Evolutionary conservation across 2,329 filamentous ascomycete species (phyloP).

Genomic region (Alternaria atra): DNA sequence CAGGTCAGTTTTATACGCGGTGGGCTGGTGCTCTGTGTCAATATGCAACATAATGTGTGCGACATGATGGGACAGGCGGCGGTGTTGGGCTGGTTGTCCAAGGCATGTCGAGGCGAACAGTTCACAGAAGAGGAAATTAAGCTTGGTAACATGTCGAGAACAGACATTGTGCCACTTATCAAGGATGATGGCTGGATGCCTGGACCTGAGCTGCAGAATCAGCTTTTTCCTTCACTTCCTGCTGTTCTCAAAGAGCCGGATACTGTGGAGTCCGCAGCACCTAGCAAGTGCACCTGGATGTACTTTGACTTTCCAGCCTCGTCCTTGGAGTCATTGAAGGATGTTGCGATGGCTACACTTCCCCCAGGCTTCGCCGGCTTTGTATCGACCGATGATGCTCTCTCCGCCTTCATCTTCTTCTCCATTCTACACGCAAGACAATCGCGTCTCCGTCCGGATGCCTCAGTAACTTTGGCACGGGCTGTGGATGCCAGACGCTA

Average conservation of each 20-base stretch:
- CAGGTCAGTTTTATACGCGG: slow-evolving; percentile 61
- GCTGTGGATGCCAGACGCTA: slow-evolving; percentile 60
- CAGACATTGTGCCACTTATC: slow-evolving; percentile 53
- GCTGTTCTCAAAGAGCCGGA: not conserved
- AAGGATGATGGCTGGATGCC: slow-evolving; percentile 45
- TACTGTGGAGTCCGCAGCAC: not conserved
- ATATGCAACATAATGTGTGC: slow-evolving; percentile 60
- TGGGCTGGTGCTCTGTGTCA: slow-evolving; percentile 61
- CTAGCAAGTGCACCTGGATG: slow-evolving; percentile 52
- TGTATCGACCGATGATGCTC: slow-evolving; percentile 64
- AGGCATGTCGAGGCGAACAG: slow-evolving; percentile 57
- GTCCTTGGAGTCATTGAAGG: slow-evolving; percentile 56
- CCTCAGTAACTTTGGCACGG: slow-evolving; percentile 53
- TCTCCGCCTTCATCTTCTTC: slow-evolving; percentile 63
- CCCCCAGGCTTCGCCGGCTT: slow-evolving; percentile 37
- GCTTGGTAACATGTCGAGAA: slow-evolving; percentile 55
- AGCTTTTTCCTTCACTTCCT: slow-evolving; percentile 35
- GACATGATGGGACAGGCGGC: slow-evolving; percentile 62
- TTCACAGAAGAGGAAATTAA: slow-evolving; percentile 59
- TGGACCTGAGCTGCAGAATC: slow-evolving; percentile 48
- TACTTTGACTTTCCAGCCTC: slow-evolving; percentile 56
- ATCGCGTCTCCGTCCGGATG: slow-evolving; percentile 38
- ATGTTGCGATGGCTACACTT: slow-evolving; percentile 39
- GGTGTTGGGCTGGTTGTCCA: slow-evolving; percentile 59
- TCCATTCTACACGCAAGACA: slow-evolving; percentile 55